Evolutionary conservation across 306 rosid genomes (phyloP).

Genomic region (Glycyrrhiza uralensis): DNA sequence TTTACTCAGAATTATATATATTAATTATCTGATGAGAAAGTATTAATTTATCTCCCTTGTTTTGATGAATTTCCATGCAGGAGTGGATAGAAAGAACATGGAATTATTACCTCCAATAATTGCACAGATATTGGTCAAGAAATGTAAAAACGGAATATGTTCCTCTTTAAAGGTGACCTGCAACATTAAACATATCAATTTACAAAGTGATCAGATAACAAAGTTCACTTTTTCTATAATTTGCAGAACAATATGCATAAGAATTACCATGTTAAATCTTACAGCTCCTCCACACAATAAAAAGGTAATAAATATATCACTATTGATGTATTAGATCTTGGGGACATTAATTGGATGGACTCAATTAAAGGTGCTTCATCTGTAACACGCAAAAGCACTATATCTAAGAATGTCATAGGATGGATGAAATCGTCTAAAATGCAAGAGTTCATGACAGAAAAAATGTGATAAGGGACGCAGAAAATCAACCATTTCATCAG

Average conservation of each 20-base stretch:
- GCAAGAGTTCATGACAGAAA: not conserved
- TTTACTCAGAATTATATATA: not conserved
- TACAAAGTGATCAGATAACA: not conserved
- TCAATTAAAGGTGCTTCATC: not conserved
- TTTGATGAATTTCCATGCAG: not conserved
- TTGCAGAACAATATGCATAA: not conserved
- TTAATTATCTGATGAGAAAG: not conserved
- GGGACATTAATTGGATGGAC: not conserved
- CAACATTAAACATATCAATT: constrained; percentile 23
- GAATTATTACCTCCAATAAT: constrained; percentile 76
- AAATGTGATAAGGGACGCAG: too few species aligned
- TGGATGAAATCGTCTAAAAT: not conserved
- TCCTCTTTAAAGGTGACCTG: constrained; percentile 86
- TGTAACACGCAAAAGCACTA: not conserved
- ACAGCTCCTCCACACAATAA: not conserved
- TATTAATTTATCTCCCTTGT: not conserved
- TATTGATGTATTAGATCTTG: not conserved
- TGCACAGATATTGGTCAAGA: constrained; percentile 81
- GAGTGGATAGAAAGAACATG: constrained; percentile 7
- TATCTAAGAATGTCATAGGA: not conserved
- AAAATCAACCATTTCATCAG: too few species aligned
- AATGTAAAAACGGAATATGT: constrained; percentile 72
- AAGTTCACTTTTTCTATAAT: not conserved
- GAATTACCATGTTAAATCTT: not conserved
- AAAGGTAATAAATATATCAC: not conserved